Evolutionary conservation across 2,329 filamentous ascomycete genomes (phyloP), one percentile per base, ranked within the genome.

Genomic region (Fusarium fracticaudum): DNA sequence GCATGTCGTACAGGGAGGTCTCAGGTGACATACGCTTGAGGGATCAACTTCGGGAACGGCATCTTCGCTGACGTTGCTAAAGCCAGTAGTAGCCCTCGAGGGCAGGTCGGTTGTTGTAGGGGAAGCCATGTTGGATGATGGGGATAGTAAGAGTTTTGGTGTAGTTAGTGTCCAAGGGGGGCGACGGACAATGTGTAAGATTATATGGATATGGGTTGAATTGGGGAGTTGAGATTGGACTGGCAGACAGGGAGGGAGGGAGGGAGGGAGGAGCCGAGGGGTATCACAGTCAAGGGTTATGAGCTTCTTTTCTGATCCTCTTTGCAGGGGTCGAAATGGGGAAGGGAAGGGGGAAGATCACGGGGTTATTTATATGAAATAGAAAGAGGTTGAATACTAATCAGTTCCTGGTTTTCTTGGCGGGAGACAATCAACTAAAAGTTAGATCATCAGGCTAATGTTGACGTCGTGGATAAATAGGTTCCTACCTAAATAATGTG

Each of bases 21-120:
- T 38, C n/a, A 13, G 48, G 62, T 38, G 33, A 84, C 88, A 77
- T 84, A 91, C 89, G 74, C 84, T 89, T 73, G 84, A 87, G 60
- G 90, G 89, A 71, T 91, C 90, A 38, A 86, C 83, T 62, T 90
- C 88, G 13, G 89, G 88, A 47, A 91, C 82, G 45, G 88, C 89
- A 66, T 90, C 89, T n/a, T 91, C 89, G 81, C 85, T 86, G 61
- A 85, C 80, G 64, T 80, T 79, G 79, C 85, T 87, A 38, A 85
- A 72, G 64, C 81, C 81, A 15, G 87, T 88, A 24, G 83, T 82
- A 60, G 86, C 84, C 80, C 87, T 83, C 67, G 87, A 83, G 51
- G 87, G 86, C 74, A 87, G 79, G 13, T 74, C 67, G 26, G 79
- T 64, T 24, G 77, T 77, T 31, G 77, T 79, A 24, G 82, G 80